Conservation (phyloP, 352 stramenopile genomes). For the Globisporangium carolinianum region DNA sequence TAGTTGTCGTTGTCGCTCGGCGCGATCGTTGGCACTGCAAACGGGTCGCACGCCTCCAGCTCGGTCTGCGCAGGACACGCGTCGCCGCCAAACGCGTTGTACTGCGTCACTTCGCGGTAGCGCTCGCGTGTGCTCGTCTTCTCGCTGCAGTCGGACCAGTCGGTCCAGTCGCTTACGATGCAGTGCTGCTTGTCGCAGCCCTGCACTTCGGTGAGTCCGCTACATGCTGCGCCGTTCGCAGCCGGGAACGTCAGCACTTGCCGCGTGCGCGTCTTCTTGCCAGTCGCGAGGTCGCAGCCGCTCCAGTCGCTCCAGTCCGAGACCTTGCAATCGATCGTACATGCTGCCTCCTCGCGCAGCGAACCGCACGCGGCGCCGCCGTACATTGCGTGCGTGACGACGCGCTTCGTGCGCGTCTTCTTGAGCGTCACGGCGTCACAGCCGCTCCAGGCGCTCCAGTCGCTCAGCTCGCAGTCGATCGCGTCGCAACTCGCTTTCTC, state of each 20-base stretch:
- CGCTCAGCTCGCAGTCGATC: constrained; percentile 36
- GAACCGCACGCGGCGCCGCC: constrained; percentile 21
- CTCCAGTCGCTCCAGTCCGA: constrained; percentile 40
- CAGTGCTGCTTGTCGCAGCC: constrained; percentile 42
- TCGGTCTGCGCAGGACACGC: constrained; percentile 22
- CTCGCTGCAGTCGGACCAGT: constrained; percentile 42
- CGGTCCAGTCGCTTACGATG: constrained; percentile 30
- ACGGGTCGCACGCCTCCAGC: constrained; percentile 20
- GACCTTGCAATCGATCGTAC: constrained; percentile 41
- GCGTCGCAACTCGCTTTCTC: constrained; percentile 22
- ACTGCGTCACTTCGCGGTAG: constrained; percentile 25
- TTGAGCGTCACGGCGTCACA: constrained; percentile 28
- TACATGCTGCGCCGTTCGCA: constrained; percentile 21
- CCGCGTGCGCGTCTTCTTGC: constrained; percentile 34
- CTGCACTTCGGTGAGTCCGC: constrained; percentile 12
- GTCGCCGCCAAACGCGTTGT: constrained; percentile 24
- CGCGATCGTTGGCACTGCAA: neutral
- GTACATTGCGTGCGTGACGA: constrained; percentile 25
- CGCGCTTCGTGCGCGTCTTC: constrained; percentile 21
- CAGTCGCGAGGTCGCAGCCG: constrained; percentile 35
- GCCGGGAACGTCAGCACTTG: constrained; percentile 24
- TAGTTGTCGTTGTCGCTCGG: neutral
- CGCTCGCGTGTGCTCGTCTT: constrained; percentile 30
- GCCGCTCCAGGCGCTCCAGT: constrained; percentile 42
- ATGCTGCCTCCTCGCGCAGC: constrained; percentile 19